phyloP scores from a whole-genome alignment of 257 asterid species.

The Osmanthus fragrans region DNA sequence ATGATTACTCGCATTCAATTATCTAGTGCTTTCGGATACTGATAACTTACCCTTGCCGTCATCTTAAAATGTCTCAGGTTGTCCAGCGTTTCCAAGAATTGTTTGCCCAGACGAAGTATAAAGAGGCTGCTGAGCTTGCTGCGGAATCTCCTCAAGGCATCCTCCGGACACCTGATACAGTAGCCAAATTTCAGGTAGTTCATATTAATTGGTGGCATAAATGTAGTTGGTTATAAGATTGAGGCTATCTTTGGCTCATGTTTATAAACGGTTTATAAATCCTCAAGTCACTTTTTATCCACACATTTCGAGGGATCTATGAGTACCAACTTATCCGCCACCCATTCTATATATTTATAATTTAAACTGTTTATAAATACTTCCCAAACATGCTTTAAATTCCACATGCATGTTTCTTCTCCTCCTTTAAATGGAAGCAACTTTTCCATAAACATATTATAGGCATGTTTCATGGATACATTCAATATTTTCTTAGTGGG shows the following conservation, averaged over 20 bases:
- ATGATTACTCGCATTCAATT: not conserved
- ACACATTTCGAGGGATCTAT: too few species aligned
- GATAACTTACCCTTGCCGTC: constrained; percentile 1
- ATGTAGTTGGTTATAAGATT: constrained; percentile 1
- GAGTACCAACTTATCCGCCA: too few species aligned
- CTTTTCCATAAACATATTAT: not conserved
- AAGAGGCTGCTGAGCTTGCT: constrained; percentile 99
- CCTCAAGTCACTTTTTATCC: too few species aligned
- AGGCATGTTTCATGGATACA: constrained; percentile 15
- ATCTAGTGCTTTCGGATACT: constrained; percentile 1
- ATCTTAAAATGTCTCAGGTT: constrained; percentile 55
- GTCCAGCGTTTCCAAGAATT: constrained; percentile 98
- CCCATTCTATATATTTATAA: not conserved
- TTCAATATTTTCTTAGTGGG: constrained; percentile 9
- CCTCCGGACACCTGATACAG: constrained; percentile 94
- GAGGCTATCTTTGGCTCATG: not conserved
- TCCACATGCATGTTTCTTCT: not conserved
- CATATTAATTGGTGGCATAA: not conserved
- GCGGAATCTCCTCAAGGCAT: constrained; percentile 99
- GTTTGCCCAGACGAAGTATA: constrained; percentile 97
- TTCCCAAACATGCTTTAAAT: not conserved
- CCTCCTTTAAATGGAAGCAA: not conserved
- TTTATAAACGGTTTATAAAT: not conserved
- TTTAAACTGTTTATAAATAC: too few species aligned
- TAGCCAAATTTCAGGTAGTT: constrained; percentile 94